Conservation (phyloP, 2,329 filamentous ascomycete species). For the Pseudohalonectria lignicola region DNA sequence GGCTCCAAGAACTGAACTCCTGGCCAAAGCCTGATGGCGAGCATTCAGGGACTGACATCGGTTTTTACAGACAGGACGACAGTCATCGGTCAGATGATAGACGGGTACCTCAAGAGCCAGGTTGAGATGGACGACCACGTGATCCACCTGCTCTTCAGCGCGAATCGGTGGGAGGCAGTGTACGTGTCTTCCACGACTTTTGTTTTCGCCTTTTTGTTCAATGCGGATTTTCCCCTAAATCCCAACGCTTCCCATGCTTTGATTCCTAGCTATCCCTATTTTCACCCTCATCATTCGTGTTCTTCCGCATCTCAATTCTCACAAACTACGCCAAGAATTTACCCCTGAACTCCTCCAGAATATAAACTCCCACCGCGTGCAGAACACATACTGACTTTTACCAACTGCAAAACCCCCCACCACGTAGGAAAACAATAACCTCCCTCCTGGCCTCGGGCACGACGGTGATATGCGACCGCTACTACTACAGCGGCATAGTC, state of each 20-base stretch:
- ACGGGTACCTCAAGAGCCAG: conserved; percentile 65
- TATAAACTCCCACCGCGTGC: no score
- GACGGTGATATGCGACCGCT: conserved; percentile 79
- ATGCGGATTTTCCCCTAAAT: no score
- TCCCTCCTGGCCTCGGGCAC: conserved; percentile 50
- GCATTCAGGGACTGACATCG: no score
- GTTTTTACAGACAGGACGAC: conserved; percentile 59
- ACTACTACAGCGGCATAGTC: conserved; percentile 89
- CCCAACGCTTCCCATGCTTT: no score
- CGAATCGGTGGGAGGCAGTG: conserved; percentile 76
- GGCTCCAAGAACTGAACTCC: no score
- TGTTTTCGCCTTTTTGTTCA: neutral
- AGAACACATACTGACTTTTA: no score
- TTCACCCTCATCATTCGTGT: neutral
- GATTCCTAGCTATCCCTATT: neutral
- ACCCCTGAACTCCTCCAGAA: neutral
- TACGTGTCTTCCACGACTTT: conserved; percentile 22
- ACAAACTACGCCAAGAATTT: neutral
- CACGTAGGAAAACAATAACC: conserved; percentile 42
- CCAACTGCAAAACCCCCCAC: no score
- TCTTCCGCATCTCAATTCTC: neutral
- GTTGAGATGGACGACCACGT: conserved; percentile 73
- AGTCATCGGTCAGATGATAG: conserved; percentile 78
- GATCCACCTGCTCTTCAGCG: conserved; percentile 82
- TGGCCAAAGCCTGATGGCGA: neutral